Evolutionary conservation across 2,329 filamentous ascomycete genomes (phyloP), one percentile per base, ranked within the genome.

Genomic region (Didymella segeticola): DNA sequence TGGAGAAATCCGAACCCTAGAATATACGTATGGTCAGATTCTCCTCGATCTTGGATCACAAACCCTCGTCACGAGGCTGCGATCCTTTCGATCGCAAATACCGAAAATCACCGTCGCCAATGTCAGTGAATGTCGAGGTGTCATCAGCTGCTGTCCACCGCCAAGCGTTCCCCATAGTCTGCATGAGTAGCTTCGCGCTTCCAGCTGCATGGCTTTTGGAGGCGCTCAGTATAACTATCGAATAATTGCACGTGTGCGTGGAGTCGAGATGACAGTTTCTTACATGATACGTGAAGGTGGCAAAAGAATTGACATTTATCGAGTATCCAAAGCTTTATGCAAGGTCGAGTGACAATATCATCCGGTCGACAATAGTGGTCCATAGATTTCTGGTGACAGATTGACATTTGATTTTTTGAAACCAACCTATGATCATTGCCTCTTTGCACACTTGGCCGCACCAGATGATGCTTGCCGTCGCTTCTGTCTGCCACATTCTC

Each of bases 101-200:
- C 45, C 51, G 45, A 49, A 45, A 36, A 22, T 33, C 49, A 27
- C 39, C 51, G 39, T 49, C 17, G 4, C 23, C 34, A 41, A 23
- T 34, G 20, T 27, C 23, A 36, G 30, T 33, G 27, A 22, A 12
- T 14, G 39, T 34, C 34, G 41, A 23, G 15, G 15, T 14, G 39
- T 34, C 34, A 46, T 41, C 27, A 15, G 11, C 17, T 27, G 9
- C n/a, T 14, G 15, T 41, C 14, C 19, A 47, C 9, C 23, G 25
- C 29, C 39, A 47, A 43, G 50, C 43, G 31, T 53, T 27, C 12
- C 38, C 20, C 33, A 47, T 37, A 26, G 25, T 26, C 25, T 38
- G 50, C 43, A 47, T 27, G 14, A 27, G 30, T 47, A 43, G 38
- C 25, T 10, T 33, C 33, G 7, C 20, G 12, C 25, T 22, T 33